These are phyloP conservation scores for Neurospora cerealis DNA, from an alignment of 495 filamentous ascomycete genomes.

Conservation along the genomic window DNA sequence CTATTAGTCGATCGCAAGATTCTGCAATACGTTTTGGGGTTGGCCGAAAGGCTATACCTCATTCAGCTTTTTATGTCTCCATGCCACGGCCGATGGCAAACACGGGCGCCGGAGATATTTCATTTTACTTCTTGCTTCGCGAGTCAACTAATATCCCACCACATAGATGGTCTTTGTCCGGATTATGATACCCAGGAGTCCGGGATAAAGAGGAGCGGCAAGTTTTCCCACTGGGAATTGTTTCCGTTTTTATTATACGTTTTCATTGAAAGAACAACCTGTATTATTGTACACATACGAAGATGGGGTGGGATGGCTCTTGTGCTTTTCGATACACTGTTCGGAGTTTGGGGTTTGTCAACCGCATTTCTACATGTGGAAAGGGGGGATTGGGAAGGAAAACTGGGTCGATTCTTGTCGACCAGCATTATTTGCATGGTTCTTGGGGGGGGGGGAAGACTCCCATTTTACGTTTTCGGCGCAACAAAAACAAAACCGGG, in stretches of 20 bases:
- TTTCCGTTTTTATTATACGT: neutral
- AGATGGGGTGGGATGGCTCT: neutral
- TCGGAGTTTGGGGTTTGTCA: neutral
- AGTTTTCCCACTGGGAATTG: neutral
- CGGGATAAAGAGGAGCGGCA: neutral
- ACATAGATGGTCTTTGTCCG: neutral
- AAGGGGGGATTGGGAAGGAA: neutral
- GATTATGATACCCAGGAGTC: neutral
- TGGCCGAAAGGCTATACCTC: neutral
- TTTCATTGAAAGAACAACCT: neutral
- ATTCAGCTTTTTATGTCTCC: neutral
- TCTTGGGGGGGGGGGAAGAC: neutral
- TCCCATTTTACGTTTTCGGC: constrained; percentile 2
- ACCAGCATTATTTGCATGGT: neutral
- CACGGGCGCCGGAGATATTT: neutral
- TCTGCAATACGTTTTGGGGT: neutral
- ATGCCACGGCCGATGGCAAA: neutral
- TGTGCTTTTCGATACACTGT: neutral
- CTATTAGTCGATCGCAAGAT: constrained; percentile 25
- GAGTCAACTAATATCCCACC: neutral
- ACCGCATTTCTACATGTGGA: neutral
- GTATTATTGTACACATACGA: neutral
- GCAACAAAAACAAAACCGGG: neutral
- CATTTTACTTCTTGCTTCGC: neutral
- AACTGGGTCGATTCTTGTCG: neutral